Evolutionary conservation across 768 basidiomycete species (phyloP).

Genomic region (Amanita pallidorosea): DNA sequence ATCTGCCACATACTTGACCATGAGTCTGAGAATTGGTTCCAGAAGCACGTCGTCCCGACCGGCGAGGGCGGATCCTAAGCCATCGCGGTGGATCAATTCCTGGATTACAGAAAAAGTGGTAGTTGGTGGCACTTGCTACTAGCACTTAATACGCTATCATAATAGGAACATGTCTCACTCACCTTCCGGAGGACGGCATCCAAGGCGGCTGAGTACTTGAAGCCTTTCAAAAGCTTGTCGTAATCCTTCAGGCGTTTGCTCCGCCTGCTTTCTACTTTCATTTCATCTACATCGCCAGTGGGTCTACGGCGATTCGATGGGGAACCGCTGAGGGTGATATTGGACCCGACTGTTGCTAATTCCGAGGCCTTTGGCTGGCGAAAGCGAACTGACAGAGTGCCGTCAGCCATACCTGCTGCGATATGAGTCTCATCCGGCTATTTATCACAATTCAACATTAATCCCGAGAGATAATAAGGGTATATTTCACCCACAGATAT

Average conservation of each 20-base stretch:
- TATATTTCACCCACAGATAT: slow-evolving; percentile 58
- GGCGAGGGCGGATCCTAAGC: slow-evolving; percentile 72
- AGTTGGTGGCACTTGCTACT: slow-evolving; percentile 70
- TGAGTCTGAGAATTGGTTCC: slow-evolving; percentile 81
- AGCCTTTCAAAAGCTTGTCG: slow-evolving; percentile 80
- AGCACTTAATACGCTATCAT: not conserved
- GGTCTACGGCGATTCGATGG: slow-evolving; percentile 30
- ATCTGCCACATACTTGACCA: slow-evolving; percentile 78
- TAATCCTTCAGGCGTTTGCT: slow-evolving; percentile 72
- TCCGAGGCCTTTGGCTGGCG: slow-evolving; percentile 72
- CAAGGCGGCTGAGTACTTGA: slow-evolving; percentile 91
- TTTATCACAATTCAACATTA: slow-evolving; percentile 1
- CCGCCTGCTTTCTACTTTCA: slow-evolving; percentile 64
- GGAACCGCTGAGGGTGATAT: slow-evolving; percentile 55
- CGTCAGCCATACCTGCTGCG: slow-evolving; percentile 95
- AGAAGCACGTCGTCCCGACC: slow-evolving; percentile 91
- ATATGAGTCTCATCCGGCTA: slow-evolving; percentile 97
- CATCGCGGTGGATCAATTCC: slow-evolving; percentile 89
- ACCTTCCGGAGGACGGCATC: slow-evolving; percentile 88
- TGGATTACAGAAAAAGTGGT: slow-evolving; percentile 86
- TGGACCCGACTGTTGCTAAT: slow-evolving; percentile 21
- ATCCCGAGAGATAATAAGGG: not conserved
- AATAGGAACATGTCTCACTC: not conserved
- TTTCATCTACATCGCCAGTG: slow-evolving; percentile 59
- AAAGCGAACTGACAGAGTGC: slow-evolving; percentile 92